A percentile compares a stretch with the other conserved stretches of the same genome.
These are phyloP conservation scores for Ceratobasidium sp. DNA, from an alignment of 1,284 basidiomycete genomes.

Conservation along the genomic window DNA sequence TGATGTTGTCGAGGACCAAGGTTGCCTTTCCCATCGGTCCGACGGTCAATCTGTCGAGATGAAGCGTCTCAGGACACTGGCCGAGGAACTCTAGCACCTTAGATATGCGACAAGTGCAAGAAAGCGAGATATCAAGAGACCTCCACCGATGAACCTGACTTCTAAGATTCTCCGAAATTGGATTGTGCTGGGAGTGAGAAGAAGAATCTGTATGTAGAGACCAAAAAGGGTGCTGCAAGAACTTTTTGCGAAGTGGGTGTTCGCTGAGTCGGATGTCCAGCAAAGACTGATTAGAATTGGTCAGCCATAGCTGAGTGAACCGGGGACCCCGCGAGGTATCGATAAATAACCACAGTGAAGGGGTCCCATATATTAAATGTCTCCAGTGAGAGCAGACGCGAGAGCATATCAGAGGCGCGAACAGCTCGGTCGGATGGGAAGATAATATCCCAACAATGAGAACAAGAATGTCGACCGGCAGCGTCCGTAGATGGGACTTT, in stretches of 20 bases:
- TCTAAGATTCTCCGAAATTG: neutral
- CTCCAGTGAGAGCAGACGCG: constrained; percentile 10
- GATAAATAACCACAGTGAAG: neutral
- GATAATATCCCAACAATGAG: neutral
- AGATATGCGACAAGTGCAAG: neutral
- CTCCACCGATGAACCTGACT: neutral
- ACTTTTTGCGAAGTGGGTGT: neutral
- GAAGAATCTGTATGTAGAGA: neutral
- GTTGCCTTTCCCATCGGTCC: neutral
- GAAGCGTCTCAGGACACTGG: neutral
- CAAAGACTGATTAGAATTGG: neutral
- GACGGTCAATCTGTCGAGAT: neutral
- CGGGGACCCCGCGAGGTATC: neutral
- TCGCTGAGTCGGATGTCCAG: constrained; percentile 1
- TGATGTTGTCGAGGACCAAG: neutral
- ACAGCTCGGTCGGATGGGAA: neutral
- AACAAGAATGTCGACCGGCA: neutral
- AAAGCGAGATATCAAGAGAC: neutral
- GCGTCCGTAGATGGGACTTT: neutral
- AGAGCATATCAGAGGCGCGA: constrained; percentile 9
- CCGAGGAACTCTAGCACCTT: neutral
- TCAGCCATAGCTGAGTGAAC: constrained; percentile 3
- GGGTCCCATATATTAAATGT: neutral
- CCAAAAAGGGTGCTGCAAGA: neutral
- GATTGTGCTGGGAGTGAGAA: neutral